A percentile compares a stretch with the other conserved stretches of the same genome.
These are phyloP conservation scores for Puccinia coronata DNA, from an alignment of 1,284 basidiomycete species.

Conservation along the genomic window DNA sequence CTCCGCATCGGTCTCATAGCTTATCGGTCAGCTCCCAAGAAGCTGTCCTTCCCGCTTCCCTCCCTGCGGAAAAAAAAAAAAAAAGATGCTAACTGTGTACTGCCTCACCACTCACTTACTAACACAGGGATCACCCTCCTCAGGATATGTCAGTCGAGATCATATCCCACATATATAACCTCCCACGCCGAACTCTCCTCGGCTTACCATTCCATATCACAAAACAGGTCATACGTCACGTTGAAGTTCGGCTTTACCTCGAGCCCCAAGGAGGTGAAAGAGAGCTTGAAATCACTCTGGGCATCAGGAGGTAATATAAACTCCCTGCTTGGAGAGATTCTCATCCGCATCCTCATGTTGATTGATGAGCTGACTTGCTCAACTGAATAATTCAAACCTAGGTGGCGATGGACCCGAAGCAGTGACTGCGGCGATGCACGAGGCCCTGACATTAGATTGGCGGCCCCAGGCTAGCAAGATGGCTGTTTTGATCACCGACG, in stretches of 20 bases:
- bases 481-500: conserved; percentile 68
- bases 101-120: background rate
- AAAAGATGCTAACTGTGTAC: conserved; percentile 61
- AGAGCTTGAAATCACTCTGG: conserved; percentile 42
- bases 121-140: conserved; percentile 79
- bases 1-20: conserved; percentile 65
- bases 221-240: conserved; percentile 42
- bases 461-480: conserved; percentile 85
- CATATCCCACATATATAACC: background rate
- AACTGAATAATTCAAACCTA: background rate
- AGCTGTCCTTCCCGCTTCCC: too few relatives aligned
- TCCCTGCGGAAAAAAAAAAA: too few relatives aligned
- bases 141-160: conserved; percentile 69
- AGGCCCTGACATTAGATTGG: conserved; percentile 85
- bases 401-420: conserved; percentile 97
- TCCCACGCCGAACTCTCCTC: background rate
- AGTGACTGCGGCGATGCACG: conserved; percentile 88
- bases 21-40: conserved; percentile 71
- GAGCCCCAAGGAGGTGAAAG: conserved; percentile 25
- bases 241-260: conserved; percentile 43
- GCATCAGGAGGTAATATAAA: conserved; percentile 32
- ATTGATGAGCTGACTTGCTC: background rate
- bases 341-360: background rate
- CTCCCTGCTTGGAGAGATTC: background rate
- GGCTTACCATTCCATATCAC: background rate